Evolutionary conservation across 305 asterid species (phyloP), one percentile per base, ranked within the genome.

Genomic region (Fraxinus paxiana): DNA sequence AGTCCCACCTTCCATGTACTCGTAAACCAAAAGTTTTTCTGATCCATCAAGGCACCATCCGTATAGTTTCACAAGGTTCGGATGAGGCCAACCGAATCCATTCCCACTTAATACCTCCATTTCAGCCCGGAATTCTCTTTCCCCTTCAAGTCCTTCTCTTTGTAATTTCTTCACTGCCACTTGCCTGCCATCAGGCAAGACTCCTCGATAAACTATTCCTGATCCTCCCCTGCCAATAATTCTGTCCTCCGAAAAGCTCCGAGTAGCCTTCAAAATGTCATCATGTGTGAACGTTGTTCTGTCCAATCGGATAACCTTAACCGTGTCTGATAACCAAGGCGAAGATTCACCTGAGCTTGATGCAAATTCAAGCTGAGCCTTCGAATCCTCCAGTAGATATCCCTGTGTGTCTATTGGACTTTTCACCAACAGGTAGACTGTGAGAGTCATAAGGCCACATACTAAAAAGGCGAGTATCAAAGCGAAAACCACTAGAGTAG

Each of bases 1-100:
- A 86, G 88, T 92, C 10, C 99, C 98, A 0, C 98, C 98, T 77
- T 89, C 97, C 98, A 96, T 96, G 87, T 88, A 96, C 84, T 94
- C 96, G 48, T 92, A 96, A 37, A 96, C 98, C 6, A 96, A 81
- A 48, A 96, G 75, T 87, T 96, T 96, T 76, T 94, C 96, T 1
- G 96, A 86, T 51, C 97, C 97, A 12, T 90, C 84, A 0, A 94
- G 91, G 61, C 97, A 96, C 98, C 99, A 96, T 1, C 99, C 99
- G 10, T 91, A 92, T 2, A 96, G 91, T 4, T 90, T 81, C 13
- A 96, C 98, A 0, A 94, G 91, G 86, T 96, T 96, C 0, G 99
- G 99, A 79, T 96, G 98, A 8, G 94, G 97, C 99, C 99, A 92
- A 7, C 98, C 94, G 2, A 91, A 86, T 0, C 97, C 96, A 56